Base-by-base conservation (phyloP, 306 rosid species). In the Corylus heterophylla region DNA sequence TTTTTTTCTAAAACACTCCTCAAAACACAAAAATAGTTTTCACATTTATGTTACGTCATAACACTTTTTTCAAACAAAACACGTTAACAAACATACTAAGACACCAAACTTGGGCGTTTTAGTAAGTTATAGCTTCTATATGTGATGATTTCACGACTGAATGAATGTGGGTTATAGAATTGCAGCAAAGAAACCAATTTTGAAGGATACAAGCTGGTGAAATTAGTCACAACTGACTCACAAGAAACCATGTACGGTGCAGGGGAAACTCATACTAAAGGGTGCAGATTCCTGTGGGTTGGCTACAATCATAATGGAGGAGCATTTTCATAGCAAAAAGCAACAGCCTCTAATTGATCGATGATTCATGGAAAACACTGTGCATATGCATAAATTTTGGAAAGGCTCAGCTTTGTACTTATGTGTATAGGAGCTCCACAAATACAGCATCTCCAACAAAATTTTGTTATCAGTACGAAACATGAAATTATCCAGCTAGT, bases 401-500 rank as follows among this genome's bases (percentile, higher is more conserved):
- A 14, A 62, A 35, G 20, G 20, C 70, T 12, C 4, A 64, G 7
- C 22, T 64, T 17, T 64, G 35, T 35, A 17, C 25, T 31, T 4
- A 13, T 12, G 48, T 35, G 22, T 17, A 64, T 64, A 17, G 9
- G 20, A 35, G n/a, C 13, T 64, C 16, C 29, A 13, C 10, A 29
- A n/a, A 35, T n/a, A 20, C 52, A 52, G 8, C 25, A 8, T 37
- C 31, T 42, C 10, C 54, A 77, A 39, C 22, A n/a, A 54, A 73
- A 77, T 45, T 27, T 12, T 16, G 54, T 16, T 12, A 68, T 54
- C 14, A 81, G 61, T n/a, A 76, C 25, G n/a, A 12, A 62, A 58
- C 39, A 18, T 49, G 66, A 77, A 74, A 81, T 83, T 83, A 88
- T 47, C 66, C 79, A 18, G 75, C 50, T 18, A 88, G 84, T 55